Evolutionary conservation across 345 rosid species (phyloP).

Genomic region (Populus nigra): DNA sequence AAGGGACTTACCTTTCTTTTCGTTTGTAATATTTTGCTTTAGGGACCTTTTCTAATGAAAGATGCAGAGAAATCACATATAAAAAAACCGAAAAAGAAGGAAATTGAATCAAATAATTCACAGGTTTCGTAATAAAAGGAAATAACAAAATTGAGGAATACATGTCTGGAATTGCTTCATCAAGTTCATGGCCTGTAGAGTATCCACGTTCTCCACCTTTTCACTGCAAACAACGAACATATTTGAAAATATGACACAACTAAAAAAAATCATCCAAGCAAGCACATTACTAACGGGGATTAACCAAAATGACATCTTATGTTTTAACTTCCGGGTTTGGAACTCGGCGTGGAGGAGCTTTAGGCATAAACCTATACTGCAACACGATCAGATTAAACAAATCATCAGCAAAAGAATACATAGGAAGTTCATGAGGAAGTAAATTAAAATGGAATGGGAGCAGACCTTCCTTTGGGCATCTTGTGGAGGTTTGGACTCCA

Average conservation of each 20-base stretch:
- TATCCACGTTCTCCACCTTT: conserved; percentile 43
- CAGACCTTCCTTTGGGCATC: conserved; percentile 48
- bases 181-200: conserved; percentile 59
- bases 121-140: neutral
- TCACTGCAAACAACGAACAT: conserved; percentile 48
- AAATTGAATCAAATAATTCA: neutral
- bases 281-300: neutral
- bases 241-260: neutral
- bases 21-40: conserved; percentile 43
- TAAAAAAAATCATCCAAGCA: neutral
- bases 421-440: neutral
- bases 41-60: conserved; percentile 38
- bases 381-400: conserved; percentile 10
- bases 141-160: neutral
- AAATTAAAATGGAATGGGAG: neutral
- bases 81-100: neutral
- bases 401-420: conserved; percentile 4
- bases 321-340: conserved; percentile 65
- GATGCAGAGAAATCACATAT: conserved; percentile 9
- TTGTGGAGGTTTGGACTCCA: conserved; percentile 16
- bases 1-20: conserved; percentile 43
- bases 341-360: conserved; percentile 53
- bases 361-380: conserved; percentile 70
- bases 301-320: conserved; percentile 31
- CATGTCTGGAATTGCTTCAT: conserved; percentile 52